A percentile compares a stretch with the other conserved stretches of the same genome.
These are phyloP conservation scores for Daldinia decipiens DNA, from an alignment of 495 filamentous ascomycete species.

Conservation along the genomic window DNA sequence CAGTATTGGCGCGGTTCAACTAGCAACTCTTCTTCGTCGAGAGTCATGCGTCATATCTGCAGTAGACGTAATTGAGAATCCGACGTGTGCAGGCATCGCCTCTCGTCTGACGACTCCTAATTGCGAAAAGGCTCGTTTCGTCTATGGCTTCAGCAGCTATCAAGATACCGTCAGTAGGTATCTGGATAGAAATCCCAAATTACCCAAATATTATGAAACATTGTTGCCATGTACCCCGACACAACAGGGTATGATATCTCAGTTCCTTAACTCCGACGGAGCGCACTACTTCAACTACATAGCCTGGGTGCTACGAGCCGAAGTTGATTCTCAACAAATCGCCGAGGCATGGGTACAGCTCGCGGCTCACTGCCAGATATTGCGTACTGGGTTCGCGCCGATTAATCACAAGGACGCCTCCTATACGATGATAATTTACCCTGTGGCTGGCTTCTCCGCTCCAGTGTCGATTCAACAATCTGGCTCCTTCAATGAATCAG, in stretches of 20 bases:
- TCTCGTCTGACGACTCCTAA: conserved; percentile 31
- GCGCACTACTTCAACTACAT: conserved; percentile 71
- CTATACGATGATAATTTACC: conserved; percentile 75
- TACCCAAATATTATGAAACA: conserved; percentile 48
- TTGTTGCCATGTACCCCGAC: conserved; percentile 72
- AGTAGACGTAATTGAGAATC: conserved; percentile 74
- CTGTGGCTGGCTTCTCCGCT: conserved; percentile 20
- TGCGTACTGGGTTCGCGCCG: conserved; percentile 74
- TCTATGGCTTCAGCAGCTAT: conserved; percentile 58
- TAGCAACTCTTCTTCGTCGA: conserved; percentile 71
- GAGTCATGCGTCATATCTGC: conserved; percentile 65
- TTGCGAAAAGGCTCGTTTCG: conserved; percentile 41
- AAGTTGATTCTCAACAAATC: conserved; percentile 44
- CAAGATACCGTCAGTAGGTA: conserved; percentile 44
- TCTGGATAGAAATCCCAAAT: conserved; percentile 24
- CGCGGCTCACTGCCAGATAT: conserved; percentile 67
- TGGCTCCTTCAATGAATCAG: conserved; percentile 38
- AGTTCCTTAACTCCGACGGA: conserved; percentile 66
- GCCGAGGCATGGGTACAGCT: conserved; percentile 67
- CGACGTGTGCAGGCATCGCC: conserved; percentile 61
- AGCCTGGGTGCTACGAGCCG: conserved; percentile 53
- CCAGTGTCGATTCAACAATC: conserved; percentile 30
- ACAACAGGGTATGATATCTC: conserved; percentile 71
- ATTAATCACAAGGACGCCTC: conserved; percentile 66
- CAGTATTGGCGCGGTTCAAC: conserved; percentile 85